phyloP scores from a whole-genome alignment of 345 rosid genomes.

The Raphanus raphanistrum region DNA sequence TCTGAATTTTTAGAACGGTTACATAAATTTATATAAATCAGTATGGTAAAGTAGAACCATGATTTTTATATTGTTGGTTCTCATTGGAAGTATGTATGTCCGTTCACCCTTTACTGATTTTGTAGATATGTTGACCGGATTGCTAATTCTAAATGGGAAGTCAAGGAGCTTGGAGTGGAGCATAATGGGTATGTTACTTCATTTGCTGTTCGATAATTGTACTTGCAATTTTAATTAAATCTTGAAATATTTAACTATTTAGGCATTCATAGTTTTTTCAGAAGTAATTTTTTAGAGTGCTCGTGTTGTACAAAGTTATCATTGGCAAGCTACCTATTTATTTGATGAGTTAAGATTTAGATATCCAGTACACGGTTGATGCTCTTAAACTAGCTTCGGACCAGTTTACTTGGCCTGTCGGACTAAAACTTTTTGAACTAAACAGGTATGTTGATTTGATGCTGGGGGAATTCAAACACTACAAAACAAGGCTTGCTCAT shows the following conservation, averaged over 20 bases:
- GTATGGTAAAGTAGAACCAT: conserved; percentile 3
- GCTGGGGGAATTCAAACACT: conserved; percentile 95
- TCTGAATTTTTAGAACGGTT: neutral
- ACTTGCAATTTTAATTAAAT: neutral
- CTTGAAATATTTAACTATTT: neutral
- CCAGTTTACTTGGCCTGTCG: conserved; percentile 14
- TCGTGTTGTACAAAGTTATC: neutral
- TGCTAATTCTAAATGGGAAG: conserved; percentile 94
- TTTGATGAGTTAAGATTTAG: conserved; percentile 10
- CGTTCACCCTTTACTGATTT: conserved; percentile 26
- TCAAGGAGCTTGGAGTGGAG: conserved; percentile 94
- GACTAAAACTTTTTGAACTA: conserved; percentile 5
- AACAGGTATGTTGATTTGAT: conserved; percentile 90
- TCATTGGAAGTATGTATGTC: neutral
- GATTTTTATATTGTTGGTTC: conserved; percentile 8
- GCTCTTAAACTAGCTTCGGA: neutral
- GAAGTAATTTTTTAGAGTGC: neutral
- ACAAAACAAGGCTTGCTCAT: conserved; percentile 88
- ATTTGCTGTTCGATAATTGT: neutral
- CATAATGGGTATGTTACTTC: conserved; percentile 87
- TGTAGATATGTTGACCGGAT: conserved; percentile 89
- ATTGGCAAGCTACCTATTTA: conserved; percentile 1
- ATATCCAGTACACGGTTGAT: conserved; percentile 9
- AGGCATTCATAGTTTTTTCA: neutral
- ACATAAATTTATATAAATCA: neutral